Base-by-base conservation (phyloP, 306 rosid species). In the Mucuna pruriens region DNA sequence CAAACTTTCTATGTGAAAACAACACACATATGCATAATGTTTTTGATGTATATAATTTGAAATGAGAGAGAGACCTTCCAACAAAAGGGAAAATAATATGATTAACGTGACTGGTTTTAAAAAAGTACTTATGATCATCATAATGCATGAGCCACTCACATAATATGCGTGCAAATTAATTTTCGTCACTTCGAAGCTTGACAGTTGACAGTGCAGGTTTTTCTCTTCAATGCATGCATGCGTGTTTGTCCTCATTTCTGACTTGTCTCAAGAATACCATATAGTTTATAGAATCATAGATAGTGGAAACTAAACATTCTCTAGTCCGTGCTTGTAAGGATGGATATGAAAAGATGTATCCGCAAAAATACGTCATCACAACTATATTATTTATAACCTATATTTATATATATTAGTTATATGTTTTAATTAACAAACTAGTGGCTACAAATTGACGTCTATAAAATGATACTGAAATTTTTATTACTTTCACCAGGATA, bases 171-270 rank as follows among this genome's bases (percentile, higher is more conserved):
- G 58, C 52, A 49, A 49, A 49, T 20, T 49, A 77, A 49, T 65
- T 65, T 52, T 31, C 65, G 9, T 77, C 38, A 2, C 9, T 58
- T 63, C 16, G 10, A 77, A 76, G 57, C 66, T 36, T 39, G 22
- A 39, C 19, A 38, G n/a, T 17, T 38, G 19, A 36, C 46, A n/a
- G 15, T 17, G 48, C 48, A 17, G 5, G 7, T 12, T 76, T 60
- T 19, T 42, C 70, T 45, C 62, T 34, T 45, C 40, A 15, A 13
- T 70, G 40, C 75, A 70, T 70, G 74, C 74, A 48, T 77, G 52
- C 51, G 55, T 45, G 40, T 66, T 3, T 77, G 42, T 49, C 71
- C 29, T 34, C 1, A 46, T 61, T 44, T 75, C 61, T 63, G 48
- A 49, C 29, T 61, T n/a, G 16, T 76, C 72, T n/a, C 0, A 20